Base-by-base conservation (phyloP, 129 eudicot genomes). In the Oenanthe sinensis region DNA sequence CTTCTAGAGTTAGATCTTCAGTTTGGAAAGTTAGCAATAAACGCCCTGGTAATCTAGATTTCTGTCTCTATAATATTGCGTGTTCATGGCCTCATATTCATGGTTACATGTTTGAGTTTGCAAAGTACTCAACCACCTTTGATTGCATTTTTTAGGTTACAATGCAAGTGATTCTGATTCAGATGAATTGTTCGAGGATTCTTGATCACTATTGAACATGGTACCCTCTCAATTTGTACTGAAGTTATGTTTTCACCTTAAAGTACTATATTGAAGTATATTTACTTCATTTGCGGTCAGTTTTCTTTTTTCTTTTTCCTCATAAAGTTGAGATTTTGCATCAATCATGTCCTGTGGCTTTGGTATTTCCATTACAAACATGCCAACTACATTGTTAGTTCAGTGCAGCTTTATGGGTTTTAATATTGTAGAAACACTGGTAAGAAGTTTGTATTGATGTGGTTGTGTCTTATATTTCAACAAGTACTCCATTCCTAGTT, bases 141-240 rank as follows among this genome's bases (percentile, higher is more conserved):
- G 55, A 14, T 11, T 82, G 65, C 5, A 36, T 65, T 50, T 78
- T 40, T 54, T 86, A 92, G 97, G 97, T 81, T 92, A 92, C 84
- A 90, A 92, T 81, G 93, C 96, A 54, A 90, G 96, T 70, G 96
- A 92, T 84, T 92, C 97, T 16, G 97, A 92, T 82, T 92, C 97
- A 28, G 97, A 92, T 75, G 96, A 90, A 78, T 22, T 76, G 86
- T 76, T 54, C 28, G 91, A 58, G 71, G 91, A 85, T 20, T 87
- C 96, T 77, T 91, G 90, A 89, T 85, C 45, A 24, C 39, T 78
- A 44, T 36, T 69, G 39, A 28, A 28, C 71, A 65, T 39, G 2
- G 28, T 4, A 65, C 33, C 40, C 42, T 67, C 13, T 30, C 37
- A 62, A 10, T 24, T 13, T n/a, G 69, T 67, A 28, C 20, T 28